phyloP scores from a whole-genome alignment of 139 green algal species.

The Mesotaenium endlicherianum region DNA sequence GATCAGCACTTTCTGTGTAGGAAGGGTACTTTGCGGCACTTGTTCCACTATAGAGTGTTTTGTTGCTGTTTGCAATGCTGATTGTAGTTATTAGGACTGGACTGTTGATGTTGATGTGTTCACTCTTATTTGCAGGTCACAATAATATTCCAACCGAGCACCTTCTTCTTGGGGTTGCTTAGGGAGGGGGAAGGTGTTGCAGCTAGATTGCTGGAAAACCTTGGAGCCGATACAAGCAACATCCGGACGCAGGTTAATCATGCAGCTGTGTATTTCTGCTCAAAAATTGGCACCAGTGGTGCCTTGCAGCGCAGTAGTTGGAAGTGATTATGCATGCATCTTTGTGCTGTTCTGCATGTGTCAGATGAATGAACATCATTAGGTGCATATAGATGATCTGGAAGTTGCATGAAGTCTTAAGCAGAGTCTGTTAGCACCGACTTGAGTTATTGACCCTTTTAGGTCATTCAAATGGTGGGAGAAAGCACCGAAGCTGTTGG shows the following conservation, averaged over 20 bases:
- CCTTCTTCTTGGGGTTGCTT: slow-evolving; percentile 94
- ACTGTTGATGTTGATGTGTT: too few species aligned
- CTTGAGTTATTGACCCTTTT: too few species aligned
- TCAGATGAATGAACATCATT: too few species aligned
- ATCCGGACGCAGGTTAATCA: slow-evolving; percentile 84
- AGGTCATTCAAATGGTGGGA: slow-evolving; percentile 98
- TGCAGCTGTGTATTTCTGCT: not conserved
- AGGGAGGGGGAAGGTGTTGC: slow-evolving; percentile 97
- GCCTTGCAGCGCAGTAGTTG: not conserved
- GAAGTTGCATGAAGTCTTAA: too few species aligned
- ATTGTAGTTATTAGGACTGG: not conserved
- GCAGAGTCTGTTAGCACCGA: too few species aligned
- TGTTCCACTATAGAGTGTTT: not conserved
- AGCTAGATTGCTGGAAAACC: slow-evolving; percentile 92
- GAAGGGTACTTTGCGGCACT: not conserved
- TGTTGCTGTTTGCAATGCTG: too few species aligned
- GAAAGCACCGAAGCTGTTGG: slow-evolving; percentile 93
- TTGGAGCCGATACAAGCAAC: slow-evolving; percentile 91
- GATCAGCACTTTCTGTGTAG: not conserved
- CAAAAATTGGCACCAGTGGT: not conserved
- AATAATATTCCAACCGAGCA: slow-evolving; percentile 99
- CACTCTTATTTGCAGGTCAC: slow-evolving; percentile 79
- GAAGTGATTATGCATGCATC: not conserved
- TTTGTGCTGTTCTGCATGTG: not conserved
- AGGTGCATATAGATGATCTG: too few species aligned